phyloP scores from a whole-genome alignment of 257 asterid species.

The Salvia miltiorrhiza region DNA sequence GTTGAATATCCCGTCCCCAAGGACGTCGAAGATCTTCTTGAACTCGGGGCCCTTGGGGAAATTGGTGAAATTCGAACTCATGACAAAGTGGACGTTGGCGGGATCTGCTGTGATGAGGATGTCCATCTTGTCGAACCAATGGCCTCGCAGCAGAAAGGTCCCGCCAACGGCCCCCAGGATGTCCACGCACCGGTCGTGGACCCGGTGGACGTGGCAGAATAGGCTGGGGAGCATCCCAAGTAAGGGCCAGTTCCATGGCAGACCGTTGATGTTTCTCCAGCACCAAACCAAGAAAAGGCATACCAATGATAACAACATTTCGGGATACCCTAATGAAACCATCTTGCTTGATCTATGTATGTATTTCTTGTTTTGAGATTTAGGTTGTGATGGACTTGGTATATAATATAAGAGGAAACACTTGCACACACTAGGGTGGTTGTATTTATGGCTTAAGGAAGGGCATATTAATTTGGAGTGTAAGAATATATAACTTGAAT shows the following conservation, averaged over 20 bases:
- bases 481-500: neutral
- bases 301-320: conserved; percentile 28
- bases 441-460: conserved; percentile 22
- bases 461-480: conserved; percentile 25
- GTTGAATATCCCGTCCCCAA: conserved; percentile 56
- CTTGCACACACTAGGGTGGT: neutral
- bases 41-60: conserved; percentile 48
- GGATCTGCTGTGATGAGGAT: conserved; percentile 45
- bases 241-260: conserved; percentile 46
- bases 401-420: neutral
- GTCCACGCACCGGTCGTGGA: conserved; percentile 36
- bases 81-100: conserved; percentile 48
- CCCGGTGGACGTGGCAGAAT: conserved; percentile 23
- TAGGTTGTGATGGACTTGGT: neutral
- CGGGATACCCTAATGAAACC: conserved; percentile 32
- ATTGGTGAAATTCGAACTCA: conserved; percentile 50
- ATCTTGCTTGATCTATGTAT: neutral
- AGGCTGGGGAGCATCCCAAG: conserved; percentile 46
- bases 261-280: conserved; percentile 14
- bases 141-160: conserved; percentile 35
- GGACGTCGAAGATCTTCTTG: conserved; percentile 45
- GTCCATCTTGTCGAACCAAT: conserved; percentile 41
- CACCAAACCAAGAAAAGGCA: conserved; percentile 22
- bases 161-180: conserved; percentile 22
- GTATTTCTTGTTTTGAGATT: neutral